A percentile compares a stretch with the other conserved stretches of the same genome.
Evolutionary conservation across 1,284 basidiomycete species (phyloP).

Genomic region (Sanghuangporus baumii): DNA sequence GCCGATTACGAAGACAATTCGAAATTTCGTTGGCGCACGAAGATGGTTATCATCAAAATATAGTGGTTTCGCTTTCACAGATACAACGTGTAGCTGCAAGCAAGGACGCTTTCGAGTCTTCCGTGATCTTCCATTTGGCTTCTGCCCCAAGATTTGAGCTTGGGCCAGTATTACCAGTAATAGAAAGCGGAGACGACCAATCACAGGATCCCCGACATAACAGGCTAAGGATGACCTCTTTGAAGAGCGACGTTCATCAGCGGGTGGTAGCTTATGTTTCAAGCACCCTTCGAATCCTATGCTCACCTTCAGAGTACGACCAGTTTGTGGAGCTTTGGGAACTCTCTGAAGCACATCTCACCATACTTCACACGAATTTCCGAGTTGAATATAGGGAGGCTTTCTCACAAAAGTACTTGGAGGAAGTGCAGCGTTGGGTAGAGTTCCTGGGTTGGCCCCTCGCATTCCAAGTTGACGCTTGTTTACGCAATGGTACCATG

Average conservation of each 20-base stretch:
- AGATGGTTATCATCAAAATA: slow-evolving; percentile 26
- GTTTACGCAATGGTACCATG: slow-evolving; percentile 36
- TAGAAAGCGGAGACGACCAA: not conserved
- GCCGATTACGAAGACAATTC: slow-evolving; percentile 43
- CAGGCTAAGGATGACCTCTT: slow-evolving; percentile 21
- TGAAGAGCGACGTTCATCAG: slow-evolving; percentile 22
- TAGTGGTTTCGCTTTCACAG: slow-evolving; percentile 41
- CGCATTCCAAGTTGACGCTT: slow-evolving; percentile 50
- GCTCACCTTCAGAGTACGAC: slow-evolving; percentile 29
- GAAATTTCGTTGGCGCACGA: slow-evolving; percentile 29
- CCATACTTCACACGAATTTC: slow-evolving; percentile 31
- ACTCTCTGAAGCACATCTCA: slow-evolving; percentile 30
- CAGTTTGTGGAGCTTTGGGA: slow-evolving; percentile 35
- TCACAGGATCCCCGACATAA: not conserved
- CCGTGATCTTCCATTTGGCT: slow-evolving; percentile 38
- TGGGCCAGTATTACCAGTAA: slow-evolving; percentile 18
- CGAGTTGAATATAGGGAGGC: slow-evolving; percentile 35
- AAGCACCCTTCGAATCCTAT: slow-evolving; percentile 43
- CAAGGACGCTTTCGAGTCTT: slow-evolving; percentile 24
- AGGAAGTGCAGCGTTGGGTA: slow-evolving; percentile 33
- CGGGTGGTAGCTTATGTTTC: slow-evolving; percentile 41
- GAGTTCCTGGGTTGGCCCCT: slow-evolving; percentile 40
- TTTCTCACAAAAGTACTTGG: slow-evolving; percentile 35
- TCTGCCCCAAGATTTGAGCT: slow-evolving; percentile 42
- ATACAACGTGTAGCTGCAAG: slow-evolving; percentile 34